These are phyloP conservation scores for Knoxia roxburghii DNA, from an alignment of 257 asterid species.

Conservation along the genomic window DNA sequence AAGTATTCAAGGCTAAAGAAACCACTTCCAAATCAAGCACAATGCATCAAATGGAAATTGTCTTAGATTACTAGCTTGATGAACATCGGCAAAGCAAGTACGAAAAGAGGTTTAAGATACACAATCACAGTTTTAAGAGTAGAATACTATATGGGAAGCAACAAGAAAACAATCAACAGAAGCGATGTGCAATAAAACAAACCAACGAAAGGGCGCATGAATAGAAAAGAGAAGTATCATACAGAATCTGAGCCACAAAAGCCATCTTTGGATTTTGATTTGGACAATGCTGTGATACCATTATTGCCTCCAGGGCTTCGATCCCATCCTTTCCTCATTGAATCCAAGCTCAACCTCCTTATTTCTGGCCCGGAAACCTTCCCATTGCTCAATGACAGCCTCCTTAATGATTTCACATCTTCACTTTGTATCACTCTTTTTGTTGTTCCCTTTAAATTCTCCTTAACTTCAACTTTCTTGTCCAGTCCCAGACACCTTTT, in stretches of 20 bases:
- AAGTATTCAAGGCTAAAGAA: neutral
- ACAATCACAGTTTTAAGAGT: neutral
- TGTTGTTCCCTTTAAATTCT: slow-evolving; percentile 6
- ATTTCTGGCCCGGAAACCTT: slow-evolving; percentile 39
- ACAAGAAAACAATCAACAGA: neutral
- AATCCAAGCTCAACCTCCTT: slow-evolving; percentile 76
- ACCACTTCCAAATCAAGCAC: neutral
- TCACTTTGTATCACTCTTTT: slow-evolving; percentile 20
- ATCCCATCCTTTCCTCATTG: slow-evolving; percentile 79
- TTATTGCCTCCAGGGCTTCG: slow-evolving; percentile 33
- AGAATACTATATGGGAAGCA: neutral
- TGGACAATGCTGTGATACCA: slow-evolving; percentile 29
- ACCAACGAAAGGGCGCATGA: neutral
- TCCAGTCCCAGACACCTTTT: slow-evolving; percentile 36
- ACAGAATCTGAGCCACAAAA: slow-evolving; percentile 13
- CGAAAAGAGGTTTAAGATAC: neutral
- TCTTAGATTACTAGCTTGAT: neutral
- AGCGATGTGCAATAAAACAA: too few species aligned
- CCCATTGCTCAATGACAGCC: slow-evolving; percentile 61
- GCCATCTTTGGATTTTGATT: slow-evolving; percentile 31
- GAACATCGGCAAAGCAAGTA: neutral
- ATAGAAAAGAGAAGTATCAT: neutral
- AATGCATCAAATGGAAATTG: neutral
- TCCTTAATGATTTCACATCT: slow-evolving; percentile 38
- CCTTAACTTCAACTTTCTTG: slow-evolving; percentile 34